Base-by-base conservation (phyloP, 108 stramenopile genomes). In the Nitzschia sp. region DNA sequence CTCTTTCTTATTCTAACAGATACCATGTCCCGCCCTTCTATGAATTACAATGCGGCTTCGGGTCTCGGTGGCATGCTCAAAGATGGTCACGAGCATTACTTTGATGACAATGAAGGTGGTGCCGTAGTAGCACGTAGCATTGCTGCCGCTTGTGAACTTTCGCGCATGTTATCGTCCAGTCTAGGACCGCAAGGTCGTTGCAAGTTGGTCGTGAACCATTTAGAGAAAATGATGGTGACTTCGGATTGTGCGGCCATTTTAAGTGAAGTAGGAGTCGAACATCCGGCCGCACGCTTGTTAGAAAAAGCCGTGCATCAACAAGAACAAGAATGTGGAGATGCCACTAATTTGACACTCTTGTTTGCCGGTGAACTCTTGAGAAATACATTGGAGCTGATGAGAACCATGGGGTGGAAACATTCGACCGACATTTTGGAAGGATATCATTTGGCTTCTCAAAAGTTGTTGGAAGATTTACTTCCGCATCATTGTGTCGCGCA, bases 141-240 rank as follows among this genome's bases (percentile, higher is more conserved):
- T 66, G 87, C 92, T 55, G 99, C 99, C 23, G 96, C 95, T 36
- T 91, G 90, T 71, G 85, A 97, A 76, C 82, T 99, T 31, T 94
- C 95, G 6, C 84, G 79, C 36, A 98, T 99, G 82, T 90, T 97
- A 3, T 72, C 81, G 26, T 91, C 98, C 17, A 97, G 96, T 62
- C 68, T 99, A 71, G 99, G 99, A 11, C 99, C 99, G 21, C 97
- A 97, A 70, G 97, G 97, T 46, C 95, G 97, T 81, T 96, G 97
- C 84, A 98, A 98, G 79, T 87, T 98, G 51, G 93, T 99, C 29
- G 96, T 99, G 45, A 99, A 99, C 83, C 99, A 99, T 78, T 74
- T 98, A 58, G 98, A 96, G 56, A 98, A 97, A 78, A 97, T 97
- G 65, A 96, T 97, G 59, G 99, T 99, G 23, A 98, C 99, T 4